A percentile compares a stretch with the other conserved stretches of the same genome.
phyloP scores from a whole-genome alignment of 202 grass and related monocot genomes.

The Thinopyrum obtusiflorum region DNA sequence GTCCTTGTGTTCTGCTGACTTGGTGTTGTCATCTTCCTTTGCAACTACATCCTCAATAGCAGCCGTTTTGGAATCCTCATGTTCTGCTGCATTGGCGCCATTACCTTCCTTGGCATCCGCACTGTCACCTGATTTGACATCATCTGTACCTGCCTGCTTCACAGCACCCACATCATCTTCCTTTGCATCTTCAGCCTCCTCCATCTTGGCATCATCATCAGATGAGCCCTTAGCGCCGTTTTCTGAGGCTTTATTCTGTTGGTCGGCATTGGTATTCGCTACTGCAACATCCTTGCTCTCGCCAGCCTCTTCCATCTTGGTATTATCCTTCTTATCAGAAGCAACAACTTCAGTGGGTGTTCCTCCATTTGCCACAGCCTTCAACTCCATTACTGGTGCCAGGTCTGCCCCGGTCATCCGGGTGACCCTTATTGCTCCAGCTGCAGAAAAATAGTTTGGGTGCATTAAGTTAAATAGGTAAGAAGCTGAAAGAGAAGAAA shows the following conservation, averaged over 20 bases:
- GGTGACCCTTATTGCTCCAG: conserved; percentile 32
- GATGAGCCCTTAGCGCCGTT: conserved; percentile 21
- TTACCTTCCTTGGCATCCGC: conserved; percentile 29
- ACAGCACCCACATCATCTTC: conserved; percentile 14
- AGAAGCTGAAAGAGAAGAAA: neutral
- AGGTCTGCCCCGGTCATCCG: conserved; percentile 33
- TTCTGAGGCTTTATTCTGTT: conserved; percentile 29
- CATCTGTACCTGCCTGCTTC: conserved; percentile 29
- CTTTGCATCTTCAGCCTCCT: conserved; percentile 30
- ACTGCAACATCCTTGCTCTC: conserved; percentile 20
- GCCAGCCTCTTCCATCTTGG: conserved; percentile 25
- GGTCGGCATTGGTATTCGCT: neutral
- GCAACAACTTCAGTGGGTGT: conserved; percentile 14
- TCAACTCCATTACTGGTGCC: conserved; percentile 41
- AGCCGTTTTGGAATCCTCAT: neutral
- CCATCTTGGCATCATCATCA: conserved; percentile 40
- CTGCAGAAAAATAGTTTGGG: conserved; percentile 27
- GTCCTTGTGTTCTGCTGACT: conserved; percentile 35
- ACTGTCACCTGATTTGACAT: conserved; percentile 26
- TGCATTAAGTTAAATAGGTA: neutral
- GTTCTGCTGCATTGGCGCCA: conserved; percentile 19
- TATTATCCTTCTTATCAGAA: conserved; percentile 25
- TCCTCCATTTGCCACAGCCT: conserved; percentile 36
- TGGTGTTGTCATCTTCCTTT: conserved; percentile 28
- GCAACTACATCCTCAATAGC: conserved; percentile 18